Evolutionary conservation across 1,284 basidiomycete species (phyloP), one percentile per base, ranked within the genome.

Genomic region (Irpex sp.): DNA sequence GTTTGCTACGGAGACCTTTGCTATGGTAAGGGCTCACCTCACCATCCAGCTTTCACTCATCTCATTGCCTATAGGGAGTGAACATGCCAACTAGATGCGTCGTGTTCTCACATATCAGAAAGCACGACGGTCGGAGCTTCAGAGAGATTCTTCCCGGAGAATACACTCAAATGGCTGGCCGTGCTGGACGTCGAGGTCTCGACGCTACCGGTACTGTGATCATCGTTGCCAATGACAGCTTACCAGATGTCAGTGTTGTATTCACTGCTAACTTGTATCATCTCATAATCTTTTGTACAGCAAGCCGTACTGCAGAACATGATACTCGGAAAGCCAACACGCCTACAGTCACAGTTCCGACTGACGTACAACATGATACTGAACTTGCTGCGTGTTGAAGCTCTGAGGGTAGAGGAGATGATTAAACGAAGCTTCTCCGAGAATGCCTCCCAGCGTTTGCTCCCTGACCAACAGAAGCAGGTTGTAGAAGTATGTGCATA

Each of bases 331-430:
- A 86, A 81, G 58, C 93, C 97, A 1, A 91, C 89, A 57, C 95
- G 96, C 72, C 82, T 99, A n/a, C 85, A 89, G 56, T 98, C 96
- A 1, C 97, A 99, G 72, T 99, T 99, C 82, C 84, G 97, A 57
- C 80, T 99, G 65, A 99, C 97, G 1, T 99, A 99, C 78, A 98
- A 98, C 73, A 99, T 99, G 97, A 98, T 99, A 64, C 79, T 99
- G 63, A 99, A 99, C 72, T 77, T 99, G 49, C 82, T 99, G 16
- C 88, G 97, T 35, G 96, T 99, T 7, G 97, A 99, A 72, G 95
- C 97, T 2, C 81, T 99, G 39, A 85, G 90, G 65, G 97, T 99
- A 7, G 97, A 99, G 71, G 97, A 99, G 74, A 99, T 99, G 97
- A 99, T 99, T 75, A 99, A 99, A 75, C 84, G 97, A 42, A 96